These are phyloP conservation scores for Pichia cactophila DNA, from an alignment of 1,139 yeast species.

Conservation along the genomic window DNA sequence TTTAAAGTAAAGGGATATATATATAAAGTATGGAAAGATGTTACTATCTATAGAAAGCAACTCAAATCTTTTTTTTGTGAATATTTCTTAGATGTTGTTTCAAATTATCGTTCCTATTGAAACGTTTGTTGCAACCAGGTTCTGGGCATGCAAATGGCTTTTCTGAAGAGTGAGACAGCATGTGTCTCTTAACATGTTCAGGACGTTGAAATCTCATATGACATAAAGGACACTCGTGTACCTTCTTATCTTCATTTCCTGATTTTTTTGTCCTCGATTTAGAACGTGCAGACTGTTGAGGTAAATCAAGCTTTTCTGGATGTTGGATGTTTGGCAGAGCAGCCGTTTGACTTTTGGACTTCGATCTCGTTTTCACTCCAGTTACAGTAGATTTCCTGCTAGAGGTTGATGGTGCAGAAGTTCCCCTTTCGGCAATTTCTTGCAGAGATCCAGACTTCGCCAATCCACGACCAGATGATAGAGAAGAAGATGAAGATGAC, in stretches of 20 bases:
- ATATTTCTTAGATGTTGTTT: constrained; percentile 65
- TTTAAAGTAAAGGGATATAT: not conserved
- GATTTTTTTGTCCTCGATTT: constrained; percentile 28
- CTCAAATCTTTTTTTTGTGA: constrained; percentile 30
- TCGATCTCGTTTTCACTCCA: not conserved
- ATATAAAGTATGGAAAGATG: not conserved
- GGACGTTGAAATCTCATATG: constrained; percentile 74
- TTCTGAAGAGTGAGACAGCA: constrained; percentile 81
- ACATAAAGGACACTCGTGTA: constrained; percentile 74
- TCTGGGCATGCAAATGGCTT: constrained; percentile 75
- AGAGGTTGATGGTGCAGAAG: not conserved
- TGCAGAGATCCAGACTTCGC: constrained; percentile 5
- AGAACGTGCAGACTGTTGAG: constrained; percentile 27
- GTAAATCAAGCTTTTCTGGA: constrained; percentile 18
- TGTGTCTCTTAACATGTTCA: constrained; percentile 86
- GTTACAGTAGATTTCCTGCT: not conserved
- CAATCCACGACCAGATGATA: not conserved
- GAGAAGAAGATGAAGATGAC: constrained; percentile 7
- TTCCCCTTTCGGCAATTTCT: constrained; percentile 8
- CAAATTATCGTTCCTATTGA: constrained; percentile 62
- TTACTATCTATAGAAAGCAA: not conserved
- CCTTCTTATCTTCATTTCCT: constrained; percentile 50
- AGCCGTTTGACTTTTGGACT: not conserved
- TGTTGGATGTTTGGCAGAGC: not conserved
- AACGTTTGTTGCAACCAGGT: constrained; percentile 69